Evolutionary conservation across 2,329 filamentous ascomycete genomes (phyloP).

Genomic region (Orbilia javanica): DNA sequence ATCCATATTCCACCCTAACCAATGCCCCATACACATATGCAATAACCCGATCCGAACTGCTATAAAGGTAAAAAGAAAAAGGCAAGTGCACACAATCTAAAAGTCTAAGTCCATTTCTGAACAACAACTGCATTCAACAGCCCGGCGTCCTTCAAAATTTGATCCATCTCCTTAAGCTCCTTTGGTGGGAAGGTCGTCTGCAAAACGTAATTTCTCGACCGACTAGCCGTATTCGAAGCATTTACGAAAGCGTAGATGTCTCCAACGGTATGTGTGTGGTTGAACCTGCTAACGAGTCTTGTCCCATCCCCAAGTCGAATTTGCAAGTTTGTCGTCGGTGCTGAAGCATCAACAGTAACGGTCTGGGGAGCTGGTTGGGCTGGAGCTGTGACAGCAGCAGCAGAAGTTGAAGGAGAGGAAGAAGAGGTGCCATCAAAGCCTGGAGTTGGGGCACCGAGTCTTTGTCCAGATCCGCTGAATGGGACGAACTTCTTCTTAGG

Average conservation of each 20-base stretch:
- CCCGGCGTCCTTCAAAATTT: slow-evolving; percentile 65
- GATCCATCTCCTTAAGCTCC: slow-evolving; percentile 77
- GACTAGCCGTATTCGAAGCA: slow-evolving; percentile 72
- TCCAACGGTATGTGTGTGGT: slow-evolving; percentile 80
- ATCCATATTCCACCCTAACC: neutral
- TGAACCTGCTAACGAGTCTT: slow-evolving; percentile 82
- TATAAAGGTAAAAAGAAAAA: neutral
- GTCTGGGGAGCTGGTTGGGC: slow-evolving; percentile 60
- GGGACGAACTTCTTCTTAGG: slow-evolving; percentile 82
- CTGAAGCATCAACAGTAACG: slow-evolving; percentile 73
- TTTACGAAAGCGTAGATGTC: slow-evolving; percentile 82
- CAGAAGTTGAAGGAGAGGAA: slow-evolving; percentile 64
- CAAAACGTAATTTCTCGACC: slow-evolving; percentile 76
- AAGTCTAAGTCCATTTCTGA: slow-evolving; percentile 69
- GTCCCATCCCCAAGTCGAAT: slow-evolving; percentile 84
- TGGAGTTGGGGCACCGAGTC: slow-evolving; percentile 82
- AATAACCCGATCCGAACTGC: neutral
- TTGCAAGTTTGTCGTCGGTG: slow-evolving; percentile 78
- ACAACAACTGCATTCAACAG: slow-evolving; percentile 70
- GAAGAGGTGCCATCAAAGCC: slow-evolving; percentile 67
- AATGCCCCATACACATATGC: neutral
- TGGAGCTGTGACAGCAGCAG: slow-evolving; percentile 63
- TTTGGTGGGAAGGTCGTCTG: slow-evolving; percentile 87
- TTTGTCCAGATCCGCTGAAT: slow-evolving; percentile 78
- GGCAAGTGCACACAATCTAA: neutral